Conservation (phyloP, 345 rosid genomes). For the Acer yangbiense region DNA sequence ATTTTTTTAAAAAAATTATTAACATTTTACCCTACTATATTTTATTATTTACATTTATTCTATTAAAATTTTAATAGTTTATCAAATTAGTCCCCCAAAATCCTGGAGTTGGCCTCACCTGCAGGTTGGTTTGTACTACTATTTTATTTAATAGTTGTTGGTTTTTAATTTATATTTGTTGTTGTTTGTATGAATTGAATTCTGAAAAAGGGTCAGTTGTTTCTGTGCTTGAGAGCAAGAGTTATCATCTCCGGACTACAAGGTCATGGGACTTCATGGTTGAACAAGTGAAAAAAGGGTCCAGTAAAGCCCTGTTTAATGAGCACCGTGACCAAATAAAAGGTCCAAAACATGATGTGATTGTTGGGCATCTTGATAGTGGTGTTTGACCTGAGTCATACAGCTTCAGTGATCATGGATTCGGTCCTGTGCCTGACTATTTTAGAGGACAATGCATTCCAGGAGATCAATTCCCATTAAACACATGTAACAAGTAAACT, state of each 20-base stretch:
- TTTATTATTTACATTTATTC: no score
- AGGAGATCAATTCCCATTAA: neutral
- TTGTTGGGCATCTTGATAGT: neutral
- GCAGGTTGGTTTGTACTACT: no score
- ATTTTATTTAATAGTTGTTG: no score
- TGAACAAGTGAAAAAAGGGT: neutral
- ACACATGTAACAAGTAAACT: neutral
- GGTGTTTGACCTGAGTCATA: neutral
- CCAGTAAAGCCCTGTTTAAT: neutral
- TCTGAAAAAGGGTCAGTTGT: neutral
- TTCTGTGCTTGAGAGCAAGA: slow-evolving; percentile 7
- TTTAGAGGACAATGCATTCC: neutral
- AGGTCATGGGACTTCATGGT: neutral
- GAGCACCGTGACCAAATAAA: neutral
- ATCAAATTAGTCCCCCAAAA: no score
- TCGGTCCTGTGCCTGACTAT: neutral
- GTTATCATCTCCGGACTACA: neutral
- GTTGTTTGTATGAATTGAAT: neutral
- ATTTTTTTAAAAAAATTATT: no score
- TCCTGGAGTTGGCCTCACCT: no score
- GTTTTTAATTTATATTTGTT: neutral
- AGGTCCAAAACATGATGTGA: neutral
- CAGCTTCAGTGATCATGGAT: neutral
- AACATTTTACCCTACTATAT: no score
- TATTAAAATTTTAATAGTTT: no score